Evolutionary conservation across 2,329 filamentous ascomycete genomes (phyloP), one percentile per base, ranked within the genome.

Genomic region (Cladosporium sp.): DNA sequence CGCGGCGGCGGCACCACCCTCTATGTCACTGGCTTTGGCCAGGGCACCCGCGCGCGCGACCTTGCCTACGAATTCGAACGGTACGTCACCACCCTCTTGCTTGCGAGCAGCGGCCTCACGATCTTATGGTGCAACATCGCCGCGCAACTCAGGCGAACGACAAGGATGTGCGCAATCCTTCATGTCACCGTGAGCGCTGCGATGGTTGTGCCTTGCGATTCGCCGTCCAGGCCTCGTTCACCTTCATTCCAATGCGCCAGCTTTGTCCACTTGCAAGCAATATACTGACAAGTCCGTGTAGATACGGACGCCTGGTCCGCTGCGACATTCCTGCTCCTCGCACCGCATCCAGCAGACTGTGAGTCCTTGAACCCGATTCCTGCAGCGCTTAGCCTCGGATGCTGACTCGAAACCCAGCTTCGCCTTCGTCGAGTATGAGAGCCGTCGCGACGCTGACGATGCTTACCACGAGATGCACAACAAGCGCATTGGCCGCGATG

Each of bases 61-160:
- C 90, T 97, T 77, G 91, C 93, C 82, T 97, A 96, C 89, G 93
- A 97, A 84, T 97, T 97, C 89, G 93, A 97, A 92, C 91, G 93
- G 91, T 97, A 96, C 86, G 92, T 96, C 80, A 78, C 79, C 72
- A 54, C 25, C n/a, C 17, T 15, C 19, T 20, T 35, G 71, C 70
- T 70, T 67, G 70, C 56, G 34, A 28, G 2, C 40, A 19, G 25
- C 50, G 19, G 28, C 32, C n/a, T 34, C 39, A 28, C 54, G 25
- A 40, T 35, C 56, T 25, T 61, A 8, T 34, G 22, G 9, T 53
- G 35, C 49, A 25, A 35, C 35, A 42, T 52, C 24, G 28, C 28
- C 28, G 3, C 3, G 28, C 28, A 4, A 7, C 12, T 7, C 8
- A 9, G 3, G 8, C 28, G 12, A 10, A 32, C 8, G 28, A 9